Conservation (phyloP, 1,139 yeast genomes). For the Blastobotrys apis region DNA sequence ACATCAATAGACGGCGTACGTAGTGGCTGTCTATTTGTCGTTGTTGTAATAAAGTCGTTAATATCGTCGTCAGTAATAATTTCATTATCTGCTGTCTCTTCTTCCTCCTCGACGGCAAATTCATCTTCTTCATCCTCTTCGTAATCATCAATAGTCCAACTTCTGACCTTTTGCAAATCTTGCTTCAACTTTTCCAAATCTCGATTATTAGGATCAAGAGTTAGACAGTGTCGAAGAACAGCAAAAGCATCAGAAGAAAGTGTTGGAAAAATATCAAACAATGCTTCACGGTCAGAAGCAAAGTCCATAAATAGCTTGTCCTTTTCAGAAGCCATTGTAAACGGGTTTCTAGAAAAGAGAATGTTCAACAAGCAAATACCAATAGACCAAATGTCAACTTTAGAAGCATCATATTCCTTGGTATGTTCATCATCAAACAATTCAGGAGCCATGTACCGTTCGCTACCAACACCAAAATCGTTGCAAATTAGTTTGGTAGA, state of each 20-base stretch:
- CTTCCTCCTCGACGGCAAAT: conserved; percentile 30
- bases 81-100: conserved; percentile 30
- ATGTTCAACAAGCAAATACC: conserved; percentile 78
- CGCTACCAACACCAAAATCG: conserved; percentile 91
- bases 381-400: conserved; percentile 89
- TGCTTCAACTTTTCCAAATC: conserved; percentile 55
- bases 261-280: conserved; percentile 87
- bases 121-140: conserved; percentile 34
- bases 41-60: conserved; percentile 26
- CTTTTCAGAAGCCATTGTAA: conserved; percentile 70
- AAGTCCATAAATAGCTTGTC: conserved; percentile 86
- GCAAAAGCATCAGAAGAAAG: conserved; percentile 85
- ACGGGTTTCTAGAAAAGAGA: conserved; percentile 88
- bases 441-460: conserved; percentile 97
- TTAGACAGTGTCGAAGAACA: conserved; percentile 70
- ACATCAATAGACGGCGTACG: conserved; percentile 36
- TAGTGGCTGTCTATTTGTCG: conserved; percentile 40
- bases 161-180: conserved; percentile 57
- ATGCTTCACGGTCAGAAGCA: conserved; percentile 80
- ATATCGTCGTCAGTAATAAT: conserved; percentile 16
- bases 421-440: conserved; percentile 49
- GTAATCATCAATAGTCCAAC: conserved; percentile 75
- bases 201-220: conserved; percentile 85
- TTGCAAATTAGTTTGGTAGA: conserved; percentile 58
- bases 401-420: conserved; percentile 72